Percentiles rank a stretch among this genome's conserved stretches.
Evolutionary conservation across 164 flowering plant species (phyloP).

Genomic region (Aristolochia californica): DNA sequence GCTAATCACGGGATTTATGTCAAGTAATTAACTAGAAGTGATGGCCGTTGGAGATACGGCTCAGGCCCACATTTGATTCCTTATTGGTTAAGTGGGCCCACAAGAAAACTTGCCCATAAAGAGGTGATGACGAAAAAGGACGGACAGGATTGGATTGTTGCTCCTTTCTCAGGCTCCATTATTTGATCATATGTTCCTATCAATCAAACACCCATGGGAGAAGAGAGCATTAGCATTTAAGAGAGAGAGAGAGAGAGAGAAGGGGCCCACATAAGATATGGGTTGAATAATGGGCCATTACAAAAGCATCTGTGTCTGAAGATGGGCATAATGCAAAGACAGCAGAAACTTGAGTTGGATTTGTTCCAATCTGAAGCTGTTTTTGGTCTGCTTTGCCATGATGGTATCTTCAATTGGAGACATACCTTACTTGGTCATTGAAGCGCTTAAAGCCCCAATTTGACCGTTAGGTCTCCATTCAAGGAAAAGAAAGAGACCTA

Average conservation of each 20-base stretch:
- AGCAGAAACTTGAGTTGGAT: constrained; percentile 1
- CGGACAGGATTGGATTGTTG: constrained; percentile 2
- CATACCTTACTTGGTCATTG: constrained; percentile 27
- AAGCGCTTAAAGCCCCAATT: not conserved
- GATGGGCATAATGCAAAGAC: not conserved
- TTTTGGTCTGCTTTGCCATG: constrained; percentile 14
- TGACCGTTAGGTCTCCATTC: too few relatives aligned
- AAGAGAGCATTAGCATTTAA: constrained; percentile 7
- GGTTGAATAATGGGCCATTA: not conserved
- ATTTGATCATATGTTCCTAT: constrained; percentile 17
- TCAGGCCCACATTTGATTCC: too few relatives aligned
- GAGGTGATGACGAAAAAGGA: not conserved
- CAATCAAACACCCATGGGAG: constrained; percentile 18
- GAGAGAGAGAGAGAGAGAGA: constrained; percentile 2
- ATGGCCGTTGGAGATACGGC: not conserved
- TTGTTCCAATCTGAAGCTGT: constrained; percentile 19
- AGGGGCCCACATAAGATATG: not conserved
- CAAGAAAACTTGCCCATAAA: not conserved
- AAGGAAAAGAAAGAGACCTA: too few relatives aligned
- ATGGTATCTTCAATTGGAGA: constrained; percentile 36
- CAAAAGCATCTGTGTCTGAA: constrained; percentile 17
- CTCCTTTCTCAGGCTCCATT: not conserved
- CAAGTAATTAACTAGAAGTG: not conserved
- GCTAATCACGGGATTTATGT: too few relatives aligned
- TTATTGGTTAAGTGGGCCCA: too few relatives aligned